Evolutionary conservation across 2,329 filamentous ascomycete species (phyloP), one percentile per base, ranked within the genome.

Genomic region (Ilyonectria sp.): DNA sequence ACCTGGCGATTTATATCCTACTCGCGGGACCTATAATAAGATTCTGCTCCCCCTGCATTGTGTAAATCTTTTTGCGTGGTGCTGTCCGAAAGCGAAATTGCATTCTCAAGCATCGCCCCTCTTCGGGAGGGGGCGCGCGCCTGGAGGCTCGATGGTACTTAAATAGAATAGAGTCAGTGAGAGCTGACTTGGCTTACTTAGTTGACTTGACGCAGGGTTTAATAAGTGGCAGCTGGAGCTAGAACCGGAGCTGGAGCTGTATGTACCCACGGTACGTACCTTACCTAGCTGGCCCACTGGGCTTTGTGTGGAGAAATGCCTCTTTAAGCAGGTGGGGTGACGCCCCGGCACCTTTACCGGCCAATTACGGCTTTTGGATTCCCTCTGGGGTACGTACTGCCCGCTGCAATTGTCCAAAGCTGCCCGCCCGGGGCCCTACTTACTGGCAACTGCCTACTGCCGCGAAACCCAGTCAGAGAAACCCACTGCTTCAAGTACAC

Each of bases 321-420:
- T 53, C 17, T 62, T 62, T 62, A 33, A 43, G 59, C 13, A 62
- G 44, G 59, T 62, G 59, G 59, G 59, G 59, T 29, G 4, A 10
- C 29, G 43, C 31, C 31, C 33, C 50, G 59, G 40, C 21, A 31
- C 50, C 59, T 52, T 26, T 19, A 26, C 40, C 9, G 59, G 31
- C 59, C 59, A 62, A 62, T 62, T 21, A 53, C 17, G 29, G 19
- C 5, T n/a, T n/a, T 40, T 35, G 40, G 59, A 37, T 55, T 55
- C 33, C 50, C 29, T 13, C 4, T 5, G 26, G 26, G 26, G 26
- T 26, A 26, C 26, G 26, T 26, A 26, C 26, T 26, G 26, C 26
- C 26, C 26, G 26, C 26, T 26, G 26, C 26, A 37, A 37, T 37
- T 37, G 9, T 13, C 35, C 3, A 37, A 26, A 26, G 5, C 23